Conservation (phyloP, 768 basidiomycete species). For the Lyophyllum shimeji region DNA sequence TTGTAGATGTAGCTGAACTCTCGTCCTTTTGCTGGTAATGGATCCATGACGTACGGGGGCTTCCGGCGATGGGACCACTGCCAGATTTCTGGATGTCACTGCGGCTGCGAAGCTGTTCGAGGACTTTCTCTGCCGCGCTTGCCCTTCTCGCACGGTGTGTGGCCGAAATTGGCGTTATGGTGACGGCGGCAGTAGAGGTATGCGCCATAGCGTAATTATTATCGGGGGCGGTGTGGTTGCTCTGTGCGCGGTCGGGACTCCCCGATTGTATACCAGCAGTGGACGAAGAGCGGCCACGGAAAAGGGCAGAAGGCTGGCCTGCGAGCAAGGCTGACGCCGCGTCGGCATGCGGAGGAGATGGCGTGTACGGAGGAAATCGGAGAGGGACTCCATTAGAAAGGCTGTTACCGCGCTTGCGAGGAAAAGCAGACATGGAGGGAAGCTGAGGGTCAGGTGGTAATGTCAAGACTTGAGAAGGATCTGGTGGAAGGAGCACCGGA, state of each 20-base stretch:
- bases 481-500: constrained; percentile 65
- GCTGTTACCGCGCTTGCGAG: constrained; percentile 40
- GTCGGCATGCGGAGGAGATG: constrained; percentile 20
- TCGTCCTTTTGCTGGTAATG: constrained; percentile 38
- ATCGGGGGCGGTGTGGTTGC: constrained; percentile 10
- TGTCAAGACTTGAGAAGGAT: constrained; percentile 24
- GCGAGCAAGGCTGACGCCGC: constrained; percentile 16
- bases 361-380: constrained; percentile 26
- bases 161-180: constrained; percentile 25
- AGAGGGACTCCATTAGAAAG: constrained; percentile 28
- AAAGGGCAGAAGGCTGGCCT: constrained; percentile 9
- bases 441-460: constrained; percentile 18
- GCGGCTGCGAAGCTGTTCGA: constrained; percentile 62
- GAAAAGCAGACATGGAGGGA: constrained; percentile 20
- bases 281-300: constrained; percentile 28
- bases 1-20: constrained; percentile 10
- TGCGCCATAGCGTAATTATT: constrained; percentile 9
- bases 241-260: constrained; percentile 21
- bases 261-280: constrained; percentile 21
- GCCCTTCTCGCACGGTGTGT: constrained; percentile 47
- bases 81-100: constrained; percentile 46
- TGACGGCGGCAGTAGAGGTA: constrained; percentile 17
- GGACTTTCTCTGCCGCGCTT: constrained; percentile 67
- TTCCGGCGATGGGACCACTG: constrained; percentile 26
- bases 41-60: constrained; percentile 46